Evolutionary conservation across 495 filamentous ascomycete species (phyloP).

Genomic region (Podospora appendiculata): DNA sequence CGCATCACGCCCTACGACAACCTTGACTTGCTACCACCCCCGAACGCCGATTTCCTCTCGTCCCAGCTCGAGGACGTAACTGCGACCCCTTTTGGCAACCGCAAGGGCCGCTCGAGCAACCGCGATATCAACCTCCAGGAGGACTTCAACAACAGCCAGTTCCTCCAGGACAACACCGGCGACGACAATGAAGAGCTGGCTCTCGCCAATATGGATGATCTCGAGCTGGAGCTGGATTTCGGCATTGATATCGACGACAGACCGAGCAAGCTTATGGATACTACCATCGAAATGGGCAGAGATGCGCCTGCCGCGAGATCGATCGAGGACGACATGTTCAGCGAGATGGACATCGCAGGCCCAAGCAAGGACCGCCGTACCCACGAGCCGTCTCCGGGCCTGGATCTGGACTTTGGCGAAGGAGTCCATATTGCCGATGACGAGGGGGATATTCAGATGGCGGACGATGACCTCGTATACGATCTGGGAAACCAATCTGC

Average conservation of each 20-base stretch:
- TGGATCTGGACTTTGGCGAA: conserved; percentile 42
- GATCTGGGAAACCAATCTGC: conserved; percentile 44
- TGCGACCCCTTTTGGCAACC: conserved; percentile 42
- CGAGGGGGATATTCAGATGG: conserved; percentile 55
- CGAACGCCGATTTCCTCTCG: conserved; percentile 67
- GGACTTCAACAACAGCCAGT: conserved; percentile 55
- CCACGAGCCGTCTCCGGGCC: conserved; percentile 34
- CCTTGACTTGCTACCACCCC: conserved; percentile 54
- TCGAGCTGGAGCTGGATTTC: conserved; percentile 53
- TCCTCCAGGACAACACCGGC: conserved; percentile 56
- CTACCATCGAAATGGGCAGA: conserved; percentile 75
- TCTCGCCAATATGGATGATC: conserved; percentile 46
- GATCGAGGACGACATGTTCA: conserved; percentile 66
- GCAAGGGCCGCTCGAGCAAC: conserved; percentile 45
- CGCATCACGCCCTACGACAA: conserved; percentile 84
- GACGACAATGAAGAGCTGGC: conserved; percentile 45
- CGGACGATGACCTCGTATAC: conserved; percentile 49
- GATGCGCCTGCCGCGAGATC: conserved; percentile 59
- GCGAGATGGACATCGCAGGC: conserved; percentile 49
- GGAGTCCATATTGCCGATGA: conserved; percentile 47
- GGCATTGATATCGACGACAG: conserved; percentile 46
- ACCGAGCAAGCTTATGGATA: conserved; percentile 36
- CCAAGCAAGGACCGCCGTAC: conserved; percentile 38
- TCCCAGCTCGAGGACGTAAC: conserved; percentile 54
- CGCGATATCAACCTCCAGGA: conserved; percentile 58